Conservation (phyloP, 768 basidiomycete species). For the Clitopilus passeckerianus region DNA sequence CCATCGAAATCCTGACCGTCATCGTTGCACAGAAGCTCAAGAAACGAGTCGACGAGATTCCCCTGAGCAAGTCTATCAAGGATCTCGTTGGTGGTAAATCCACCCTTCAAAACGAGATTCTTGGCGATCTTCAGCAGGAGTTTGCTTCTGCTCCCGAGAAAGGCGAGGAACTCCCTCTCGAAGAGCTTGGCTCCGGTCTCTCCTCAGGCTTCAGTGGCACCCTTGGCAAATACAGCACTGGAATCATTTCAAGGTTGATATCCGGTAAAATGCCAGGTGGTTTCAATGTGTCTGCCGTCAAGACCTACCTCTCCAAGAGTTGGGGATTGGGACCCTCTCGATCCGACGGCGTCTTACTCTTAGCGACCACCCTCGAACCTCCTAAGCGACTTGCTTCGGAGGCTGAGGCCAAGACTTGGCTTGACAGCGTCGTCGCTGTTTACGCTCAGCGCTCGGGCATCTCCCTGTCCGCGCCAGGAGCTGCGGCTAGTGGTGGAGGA, state of each 20-base stretch:
- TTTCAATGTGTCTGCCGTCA: conserved; percentile 91
- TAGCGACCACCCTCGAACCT: conserved; percentile 91
- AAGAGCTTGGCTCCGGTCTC: conserved; percentile 89
- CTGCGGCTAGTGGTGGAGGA: conserved; percentile 56
- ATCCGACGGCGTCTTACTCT: conserved; percentile 83
- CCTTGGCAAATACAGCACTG: conserved; percentile 90
- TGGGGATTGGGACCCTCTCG: conserved; percentile 95
- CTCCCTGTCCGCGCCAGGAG: conserved; percentile 65
- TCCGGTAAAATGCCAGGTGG: conserved; percentile 99
- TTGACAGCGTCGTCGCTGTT: conserved; percentile 75
- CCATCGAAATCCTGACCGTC: conserved; percentile 78
- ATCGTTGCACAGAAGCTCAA: conserved; percentile 98
- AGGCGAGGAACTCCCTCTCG: conserved; percentile 94
- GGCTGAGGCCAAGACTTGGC: conserved; percentile 88
- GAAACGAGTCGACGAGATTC: conserved; percentile 87
- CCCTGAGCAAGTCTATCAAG: conserved; percentile 92
- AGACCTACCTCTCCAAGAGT: conserved; percentile 81
- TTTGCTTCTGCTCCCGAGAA: conserved; percentile 96
- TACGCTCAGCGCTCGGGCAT: conserved; percentile 92
- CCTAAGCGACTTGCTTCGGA: conserved; percentile 90
- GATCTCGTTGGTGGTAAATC: conserved; percentile 99
- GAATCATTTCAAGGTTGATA: conserved; percentile 86
- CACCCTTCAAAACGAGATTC: conserved; percentile 96
- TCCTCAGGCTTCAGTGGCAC: conserved; percentile 76
- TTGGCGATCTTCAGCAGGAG: conserved; percentile 95